These are phyloP conservation scores for Glaciozyma antarctica DNA, from an alignment of 768 basidiomycete species.

Conservation along the genomic window DNA sequence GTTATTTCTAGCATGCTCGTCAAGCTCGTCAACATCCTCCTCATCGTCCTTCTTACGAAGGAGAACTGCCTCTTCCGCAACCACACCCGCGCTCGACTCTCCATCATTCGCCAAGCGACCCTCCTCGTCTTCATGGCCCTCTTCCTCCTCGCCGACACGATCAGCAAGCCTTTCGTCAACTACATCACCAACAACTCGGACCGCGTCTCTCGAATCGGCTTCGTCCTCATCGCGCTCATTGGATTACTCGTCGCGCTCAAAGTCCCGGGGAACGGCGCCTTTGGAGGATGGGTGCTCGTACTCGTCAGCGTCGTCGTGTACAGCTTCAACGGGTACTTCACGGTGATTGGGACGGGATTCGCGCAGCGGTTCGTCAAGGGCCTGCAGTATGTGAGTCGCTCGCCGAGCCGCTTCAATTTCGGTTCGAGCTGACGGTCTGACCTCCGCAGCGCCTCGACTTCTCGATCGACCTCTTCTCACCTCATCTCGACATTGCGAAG, in stretches of 20 bases:
- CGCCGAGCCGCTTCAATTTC: no score
- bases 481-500: constrained; percentile 43
- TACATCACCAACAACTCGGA: constrained; percentile 33
- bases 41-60: constrained; percentile 55
- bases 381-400: constrained; percentile 5
- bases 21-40: constrained; percentile 58
- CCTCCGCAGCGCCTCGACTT: constrained; percentile 53
- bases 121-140: constrained; percentile 51
- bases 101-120: constrained; percentile 54
- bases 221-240: constrained; percentile 55
- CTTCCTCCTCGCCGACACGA: constrained; percentile 45
- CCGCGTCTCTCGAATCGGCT: constrained; percentile 62
- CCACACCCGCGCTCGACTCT: constrained; percentile 47
- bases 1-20: constrained; percentile 37
- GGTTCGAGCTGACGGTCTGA: no score
- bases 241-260: constrained; percentile 56
- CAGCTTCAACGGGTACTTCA: constrained; percentile 49
- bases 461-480: constrained; percentile 73
- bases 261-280: constrained; percentile 47
- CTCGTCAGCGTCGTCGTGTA: constrained; percentile 53
- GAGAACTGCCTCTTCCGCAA: constrained; percentile 65
- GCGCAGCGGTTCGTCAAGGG: constrained; percentile 53
- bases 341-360: constrained; percentile 49
- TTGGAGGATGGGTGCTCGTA: constrained; percentile 59
- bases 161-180: constrained; percentile 13